Percentiles rank a stretch among this genome's conserved stretches.
Conservation (phyloP, 805 yeast genomes). For the Jamesozyma jinghongensis region DNA sequence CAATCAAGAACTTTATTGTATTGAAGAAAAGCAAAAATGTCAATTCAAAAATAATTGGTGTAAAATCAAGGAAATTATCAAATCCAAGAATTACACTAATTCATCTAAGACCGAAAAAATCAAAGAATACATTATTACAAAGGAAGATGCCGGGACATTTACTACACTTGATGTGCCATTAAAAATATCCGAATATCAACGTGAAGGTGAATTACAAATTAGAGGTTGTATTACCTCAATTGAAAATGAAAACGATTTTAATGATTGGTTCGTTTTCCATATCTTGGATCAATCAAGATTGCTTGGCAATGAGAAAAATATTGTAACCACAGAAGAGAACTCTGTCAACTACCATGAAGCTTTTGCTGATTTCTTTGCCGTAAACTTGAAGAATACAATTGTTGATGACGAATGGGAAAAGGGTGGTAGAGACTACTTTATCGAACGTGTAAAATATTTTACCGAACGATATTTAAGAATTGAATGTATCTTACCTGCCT, state of each 20-base stretch:
- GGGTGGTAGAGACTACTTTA: constrained; percentile 38
- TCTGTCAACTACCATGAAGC: constrained; percentile 18
- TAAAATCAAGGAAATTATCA: constrained; percentile 8
- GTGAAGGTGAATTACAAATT: constrained; percentile 25
- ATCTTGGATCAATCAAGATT: constrained; percentile 32
- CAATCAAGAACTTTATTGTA: constrained; percentile 14
- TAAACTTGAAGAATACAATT: constrained; percentile 39
- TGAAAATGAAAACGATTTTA: constrained; percentile 25
- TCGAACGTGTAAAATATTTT: constrained; percentile 37
- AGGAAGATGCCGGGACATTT: constrained; percentile 12
- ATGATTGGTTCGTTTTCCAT: constrained; percentile 34
- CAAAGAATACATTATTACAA: constrained; percentile 15
- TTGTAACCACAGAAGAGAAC: constrained; percentile 3
- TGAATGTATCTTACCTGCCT: constrained; percentile 54
- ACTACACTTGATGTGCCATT: constrained; percentile 18
- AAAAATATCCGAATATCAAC: constrained; percentile 29
- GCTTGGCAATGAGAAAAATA: constrained; percentile 14
- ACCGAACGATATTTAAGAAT: constrained; percentile 40
- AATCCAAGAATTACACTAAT: constrained; percentile 3
- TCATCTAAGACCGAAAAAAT: constrained; percentile 9
- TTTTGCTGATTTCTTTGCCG: constrained; percentile 39
- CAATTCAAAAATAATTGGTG: constrained; percentile 27
- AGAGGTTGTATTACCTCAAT: constrained; percentile 34
- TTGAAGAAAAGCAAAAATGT: constrained; percentile 30
- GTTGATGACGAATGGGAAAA: constrained; percentile 41